phyloP scores from a whole-genome alignment of 2,329 filamentous ascomycete genomes.

The Colletotrichum lupini region DNA sequence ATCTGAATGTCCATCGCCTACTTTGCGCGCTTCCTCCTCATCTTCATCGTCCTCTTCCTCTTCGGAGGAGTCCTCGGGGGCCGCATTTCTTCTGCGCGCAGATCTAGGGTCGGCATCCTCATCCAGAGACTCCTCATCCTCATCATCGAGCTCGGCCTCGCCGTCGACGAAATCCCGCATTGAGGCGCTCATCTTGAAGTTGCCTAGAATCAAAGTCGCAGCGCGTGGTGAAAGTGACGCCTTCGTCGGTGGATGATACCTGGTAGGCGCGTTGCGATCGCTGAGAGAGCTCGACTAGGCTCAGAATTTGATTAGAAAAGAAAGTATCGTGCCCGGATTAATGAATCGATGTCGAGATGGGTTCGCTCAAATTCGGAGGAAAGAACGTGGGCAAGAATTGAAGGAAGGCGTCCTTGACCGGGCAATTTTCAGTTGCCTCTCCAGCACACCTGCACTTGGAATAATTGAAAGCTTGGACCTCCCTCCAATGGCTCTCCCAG shows the following conservation, averaged over 20 bases:
- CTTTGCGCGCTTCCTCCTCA: constrained; percentile 82
- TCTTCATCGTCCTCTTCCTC: constrained; percentile 95
- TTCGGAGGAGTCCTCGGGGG: constrained; percentile 86
- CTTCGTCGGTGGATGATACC: neutral
- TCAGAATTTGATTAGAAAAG: neutral
- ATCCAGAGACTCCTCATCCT: constrained; percentile 85
- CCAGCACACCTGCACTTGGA: constrained; percentile 14
- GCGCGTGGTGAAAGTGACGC: constrained; percentile 6
- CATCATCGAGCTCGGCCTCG: constrained; percentile 86
- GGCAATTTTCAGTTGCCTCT: constrained; percentile 31
- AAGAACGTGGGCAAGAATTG: constrained; percentile 1
- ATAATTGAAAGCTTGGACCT: constrained; percentile 36
- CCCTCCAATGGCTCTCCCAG: constrained; percentile 11
- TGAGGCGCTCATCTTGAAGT: constrained; percentile 63
- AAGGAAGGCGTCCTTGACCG: constrained; percentile 19
- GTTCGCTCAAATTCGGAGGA: neutral
- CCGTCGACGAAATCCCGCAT: constrained; percentile 85
- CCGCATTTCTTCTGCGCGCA: constrained; percentile 50
- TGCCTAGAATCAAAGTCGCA: neutral
- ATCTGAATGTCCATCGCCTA: constrained; percentile 52
- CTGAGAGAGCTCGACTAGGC: neutral
- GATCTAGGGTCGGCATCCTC: constrained; percentile 72
- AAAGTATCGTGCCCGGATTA: neutral
- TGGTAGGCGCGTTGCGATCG: constrained; percentile 6
- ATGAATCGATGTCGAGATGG: neutral